Evolutionary conservation across 352 stramenopile genomes (phyloP), one percentile per base, ranked within the genome.

Genomic region (Peronospora belbahrii): DNA sequence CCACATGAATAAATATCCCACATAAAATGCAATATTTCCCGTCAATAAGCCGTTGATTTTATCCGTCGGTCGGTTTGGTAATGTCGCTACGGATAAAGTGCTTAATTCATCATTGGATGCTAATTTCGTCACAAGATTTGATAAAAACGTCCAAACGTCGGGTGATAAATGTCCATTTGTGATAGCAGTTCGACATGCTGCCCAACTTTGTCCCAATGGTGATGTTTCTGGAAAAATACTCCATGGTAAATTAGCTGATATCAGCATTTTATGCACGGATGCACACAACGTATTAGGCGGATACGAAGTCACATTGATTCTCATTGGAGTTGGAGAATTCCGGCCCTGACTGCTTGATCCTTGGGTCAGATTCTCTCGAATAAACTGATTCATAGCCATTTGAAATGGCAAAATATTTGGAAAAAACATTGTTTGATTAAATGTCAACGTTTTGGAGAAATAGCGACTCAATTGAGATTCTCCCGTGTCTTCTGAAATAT

Each of bases 1-100:
- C 67, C 87, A 96, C 38, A 97, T 38, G 39, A 91, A 93, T 8
- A 89, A 28, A 22, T 90, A 90, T 15, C 59, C 62, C 48, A 87
- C 66, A 39, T 69, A 88, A 19, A 88, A 67, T 2, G 90, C 65
- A 39, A 92, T 88, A 39, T 70, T 77, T 25, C 42, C 48, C n/a
- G 87, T 74, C 0, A 86, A 41, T n/a, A 55, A 56, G 0, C 79
- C 79, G 0, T 65, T 24, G 6, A 76, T 41, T 0, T 56, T 73
- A 8, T 60, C 69, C 5, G 65, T 55, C 3, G 79, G 74, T 2
- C 79, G 69, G 14, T 47, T 62, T 0, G 71, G 72, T 0, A 90
- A 44, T 0, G 56, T 19, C 9, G 59, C 42, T 2, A 78, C 74
- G 2, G 33, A 59, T 20, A 89, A 42, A 34, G 58, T 74, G 4